Evolutionary conservation across 495 filamentous ascomycete species (phyloP).

Genomic region (Darksidea phi): DNA sequence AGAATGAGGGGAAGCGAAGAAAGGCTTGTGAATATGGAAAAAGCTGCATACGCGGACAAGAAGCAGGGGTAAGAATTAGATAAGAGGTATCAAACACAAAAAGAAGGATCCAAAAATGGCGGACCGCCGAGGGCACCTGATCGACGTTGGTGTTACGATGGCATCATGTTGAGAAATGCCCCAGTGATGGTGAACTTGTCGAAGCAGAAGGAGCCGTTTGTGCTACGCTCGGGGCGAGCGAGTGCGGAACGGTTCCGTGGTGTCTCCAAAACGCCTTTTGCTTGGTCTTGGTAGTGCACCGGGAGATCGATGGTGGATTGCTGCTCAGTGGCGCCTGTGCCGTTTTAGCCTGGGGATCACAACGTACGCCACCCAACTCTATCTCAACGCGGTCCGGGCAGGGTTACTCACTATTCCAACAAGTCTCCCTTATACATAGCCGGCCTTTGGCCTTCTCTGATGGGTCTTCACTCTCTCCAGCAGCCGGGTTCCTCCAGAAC

Average conservation of each 20-base stretch:
- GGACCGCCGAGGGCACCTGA: too few species aligned
- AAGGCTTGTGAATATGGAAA: background rate
- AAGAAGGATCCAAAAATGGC: background rate
- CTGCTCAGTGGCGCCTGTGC: constrained; percentile 4
- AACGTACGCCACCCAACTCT: constrained; percentile 8
- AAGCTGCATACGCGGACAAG: background rate
- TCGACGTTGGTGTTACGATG: background rate
- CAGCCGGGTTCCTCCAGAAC: constrained; percentile 5
- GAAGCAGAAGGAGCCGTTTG: background rate
- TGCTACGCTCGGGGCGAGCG: background rate
- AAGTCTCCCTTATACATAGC: constrained; percentile 25
- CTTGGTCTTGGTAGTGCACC: constrained; percentile 9
- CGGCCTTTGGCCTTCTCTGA: background rate
- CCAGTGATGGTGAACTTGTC: background rate
- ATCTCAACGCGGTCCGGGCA: background rate
- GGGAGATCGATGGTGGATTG: constrained; percentile 10
- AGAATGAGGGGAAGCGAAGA: background rate
- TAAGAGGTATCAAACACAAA: constrained; percentile 2
- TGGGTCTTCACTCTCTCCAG: background rate
- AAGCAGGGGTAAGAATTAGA: constrained; percentile 1
- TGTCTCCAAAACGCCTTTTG: too few species aligned
- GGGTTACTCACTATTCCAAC: constrained; percentile 15
- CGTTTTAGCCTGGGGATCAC: constrained; percentile 5
- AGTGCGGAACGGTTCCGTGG: background rate
- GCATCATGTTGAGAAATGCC: background rate